Conservation (phyloP, 306 rosid genomes). For the Rosa lucieae region DNA sequence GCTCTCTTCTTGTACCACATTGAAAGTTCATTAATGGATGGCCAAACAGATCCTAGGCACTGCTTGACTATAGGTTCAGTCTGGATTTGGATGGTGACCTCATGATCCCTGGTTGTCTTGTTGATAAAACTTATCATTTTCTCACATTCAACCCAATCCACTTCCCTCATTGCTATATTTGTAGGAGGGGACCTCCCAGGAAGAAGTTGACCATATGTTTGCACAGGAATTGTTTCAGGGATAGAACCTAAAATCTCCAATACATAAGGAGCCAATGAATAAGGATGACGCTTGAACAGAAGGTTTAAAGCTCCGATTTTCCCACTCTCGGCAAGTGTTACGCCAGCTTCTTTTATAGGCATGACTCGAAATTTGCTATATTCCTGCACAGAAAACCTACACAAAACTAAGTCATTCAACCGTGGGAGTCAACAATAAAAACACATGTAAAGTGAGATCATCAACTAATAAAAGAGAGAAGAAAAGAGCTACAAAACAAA, state of each 20-base stretch:
- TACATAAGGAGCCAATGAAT: slow-evolving; percentile 69
- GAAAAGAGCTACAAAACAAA: background rate
- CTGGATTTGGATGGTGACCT: slow-evolving; percentile 52
- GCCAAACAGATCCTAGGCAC: slow-evolving; percentile 72
- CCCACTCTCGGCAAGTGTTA: slow-evolving; percentile 82
- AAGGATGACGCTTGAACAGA: slow-evolving; percentile 86
- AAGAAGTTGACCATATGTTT: slow-evolving; percentile 88
- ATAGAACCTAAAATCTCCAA: slow-evolving; percentile 80
- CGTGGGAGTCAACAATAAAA: slow-evolving; percentile 9
- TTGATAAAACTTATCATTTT: slow-evolving; percentile 62
- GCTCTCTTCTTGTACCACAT: slow-evolving; percentile 85
- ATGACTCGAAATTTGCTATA: slow-evolving; percentile 73
- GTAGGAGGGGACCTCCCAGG: slow-evolving; percentile 89
- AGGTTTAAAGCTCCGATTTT: slow-evolving; percentile 92
- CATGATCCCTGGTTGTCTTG: slow-evolving; percentile 43
- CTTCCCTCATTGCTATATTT: slow-evolving; percentile 72
- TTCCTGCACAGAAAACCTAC: slow-evolving; percentile 98
- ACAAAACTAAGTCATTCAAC: slow-evolving; percentile 70
- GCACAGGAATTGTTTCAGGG: slow-evolving; percentile 92
- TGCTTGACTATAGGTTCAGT: slow-evolving; percentile 89
- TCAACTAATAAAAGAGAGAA: background rate
- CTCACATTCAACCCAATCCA: slow-evolving; percentile 98
- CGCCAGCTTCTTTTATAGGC: slow-evolving; percentile 78
- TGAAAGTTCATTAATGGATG: slow-evolving; percentile 65
- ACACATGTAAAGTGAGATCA: no score